Evolutionary conservation across 805 yeast genomes (phyloP), one percentile per base, ranked within the genome.

Genomic region (Candida krabiensis): DNA sequence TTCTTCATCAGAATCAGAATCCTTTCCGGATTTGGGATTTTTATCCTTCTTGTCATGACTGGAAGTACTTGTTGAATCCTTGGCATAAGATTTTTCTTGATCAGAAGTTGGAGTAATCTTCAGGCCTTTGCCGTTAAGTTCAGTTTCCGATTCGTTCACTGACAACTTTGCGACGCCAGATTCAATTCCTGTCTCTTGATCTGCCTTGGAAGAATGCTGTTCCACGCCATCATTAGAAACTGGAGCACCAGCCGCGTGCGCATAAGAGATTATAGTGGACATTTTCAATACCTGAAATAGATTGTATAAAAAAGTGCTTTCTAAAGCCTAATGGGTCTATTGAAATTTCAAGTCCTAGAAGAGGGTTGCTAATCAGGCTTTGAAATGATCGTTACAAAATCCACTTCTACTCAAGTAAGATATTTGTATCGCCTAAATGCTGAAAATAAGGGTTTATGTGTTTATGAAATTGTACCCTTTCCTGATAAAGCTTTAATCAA

Each of bases 241-340:
- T 28, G 50, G 44, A 16, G 56, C 57, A 37, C 56, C 60, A 21
- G 63, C 64, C 28, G 61, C 64, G 40, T 56, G 59, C 9, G 64
- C 63, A 33, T 58, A 58, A n/a, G 64, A 59, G 27, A 58, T 43
- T 38, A 47, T 47, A 26, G 62, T 39, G 19, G 60, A 55, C 56
- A 52, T 52, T 21, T 11, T 21, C 24, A 21, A 8, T 9, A n/a
- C 29, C 25, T 23, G 25, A 12, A n/a, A n/a, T n/a, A n/a, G n/a
- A n/a, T n/a, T n/a, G n/a, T n/a, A n/a, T n/a, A n/a, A n/a, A n/a
- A n/a, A n/a, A n/a, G n/a, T n/a, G n/a, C n/a, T n/a, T n/a, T n/a
- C n/a, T n/a, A n/a, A n/a, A n/a, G n/a, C n/a, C n/a, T n/a, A n/a
- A n/a, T n/a, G n/a, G n/a, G n/a, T n/a, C n/a, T n/a, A n/a, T n/a